phyloP scores from a whole-genome alignment of 768 basidiomycete species.

The Solioccasus polychromus region DNA sequence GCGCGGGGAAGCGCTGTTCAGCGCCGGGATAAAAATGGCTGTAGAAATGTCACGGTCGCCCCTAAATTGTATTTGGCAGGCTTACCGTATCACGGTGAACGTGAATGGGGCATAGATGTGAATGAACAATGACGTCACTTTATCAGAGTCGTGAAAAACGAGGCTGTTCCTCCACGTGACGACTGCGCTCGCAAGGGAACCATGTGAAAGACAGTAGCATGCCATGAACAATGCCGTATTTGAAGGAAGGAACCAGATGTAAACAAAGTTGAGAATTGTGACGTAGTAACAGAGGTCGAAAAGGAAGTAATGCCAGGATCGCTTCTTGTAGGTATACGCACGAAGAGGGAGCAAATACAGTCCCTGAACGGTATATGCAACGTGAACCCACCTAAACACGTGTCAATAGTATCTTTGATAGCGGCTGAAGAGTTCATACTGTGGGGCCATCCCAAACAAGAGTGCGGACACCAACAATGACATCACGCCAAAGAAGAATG shows the following conservation, averaged over 20 bases:
- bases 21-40: slow-evolving; percentile 90
- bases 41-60: slow-evolving; percentile 5
- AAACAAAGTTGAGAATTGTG: slow-evolving; percentile 88
- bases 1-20: slow-evolving; percentile 80
- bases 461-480: slow-evolving; percentile 80
- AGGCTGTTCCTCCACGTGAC: slow-evolving; percentile 98
- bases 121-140: slow-evolving; percentile 92
- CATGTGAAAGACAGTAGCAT: slow-evolving; percentile 91
- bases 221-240: slow-evolving; percentile 81
- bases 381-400: slow-evolving; percentile 73
- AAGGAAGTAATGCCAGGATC: slow-evolving; percentile 92
- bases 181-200: slow-evolving; percentile 87
- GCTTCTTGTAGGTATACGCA: slow-evolving; percentile 85
- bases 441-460: slow-evolving; percentile 82
- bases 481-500: slow-evolving; percentile 95
- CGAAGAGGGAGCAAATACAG: slow-evolving; percentile 81
- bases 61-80: slow-evolving; percentile 5
- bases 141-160: slow-evolving; percentile 96
- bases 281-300: slow-evolving; percentile 93
- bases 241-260: slow-evolving; percentile 84
- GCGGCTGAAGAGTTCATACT: slow-evolving; percentile 45
- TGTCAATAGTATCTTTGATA: slow-evolving; percentile 5
- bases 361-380: slow-evolving; percentile 78
- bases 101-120: slow-evolving; percentile 92
- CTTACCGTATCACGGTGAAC: slow-evolving; percentile 86